Evolutionary conservation across 257 asterid species (phyloP).

Genomic region (Prunella vulgaris): DNA sequence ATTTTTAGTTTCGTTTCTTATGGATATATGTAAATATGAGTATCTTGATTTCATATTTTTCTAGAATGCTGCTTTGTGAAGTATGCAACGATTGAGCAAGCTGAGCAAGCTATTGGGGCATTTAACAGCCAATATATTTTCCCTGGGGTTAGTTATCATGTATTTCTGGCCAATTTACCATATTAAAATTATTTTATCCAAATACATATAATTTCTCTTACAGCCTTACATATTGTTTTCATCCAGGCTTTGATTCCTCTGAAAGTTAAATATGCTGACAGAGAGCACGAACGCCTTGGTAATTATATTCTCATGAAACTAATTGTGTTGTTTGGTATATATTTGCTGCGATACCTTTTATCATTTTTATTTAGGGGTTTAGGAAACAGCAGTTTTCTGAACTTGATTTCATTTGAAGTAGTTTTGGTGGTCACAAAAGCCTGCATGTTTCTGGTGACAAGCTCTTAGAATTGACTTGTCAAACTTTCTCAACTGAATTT

Average conservation of each 20-base stretch:
- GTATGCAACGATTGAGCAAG: conserved; percentile 65
- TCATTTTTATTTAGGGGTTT: conserved; percentile 9
- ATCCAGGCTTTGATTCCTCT: conserved; percentile 57
- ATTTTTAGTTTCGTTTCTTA: background rate
- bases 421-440: too few relatives aligned
- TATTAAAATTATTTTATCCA: conserved; percentile 1
- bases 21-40: background rate
- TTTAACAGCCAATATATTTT: conserved; percentile 52
- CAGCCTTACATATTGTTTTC: conserved; percentile 9
- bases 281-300: conserved; percentile 78
- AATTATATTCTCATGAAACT: conserved; percentile 23
- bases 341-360: background rate
- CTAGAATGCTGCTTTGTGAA: conserved; percentile 88
- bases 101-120: conserved; percentile 67
- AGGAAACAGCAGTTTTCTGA: background rate
- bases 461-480: conserved; percentile 5
- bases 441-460: background rate
- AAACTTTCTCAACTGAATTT: background rate
- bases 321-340: background rate
- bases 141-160: conserved; percentile 71
- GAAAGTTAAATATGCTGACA: conserved; percentile 71
- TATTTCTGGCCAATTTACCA: background rate
- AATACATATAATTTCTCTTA: conserved; percentile 8
- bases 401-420: conserved; percentile 6
- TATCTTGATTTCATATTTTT: conserved; percentile 17